Percentiles rank a stretch among this genome's conserved stretches.
These are phyloP conservation scores for Anisodus tanguticus DNA, from an alignment of 257 asterid species.

Conservation along the genomic window DNA sequence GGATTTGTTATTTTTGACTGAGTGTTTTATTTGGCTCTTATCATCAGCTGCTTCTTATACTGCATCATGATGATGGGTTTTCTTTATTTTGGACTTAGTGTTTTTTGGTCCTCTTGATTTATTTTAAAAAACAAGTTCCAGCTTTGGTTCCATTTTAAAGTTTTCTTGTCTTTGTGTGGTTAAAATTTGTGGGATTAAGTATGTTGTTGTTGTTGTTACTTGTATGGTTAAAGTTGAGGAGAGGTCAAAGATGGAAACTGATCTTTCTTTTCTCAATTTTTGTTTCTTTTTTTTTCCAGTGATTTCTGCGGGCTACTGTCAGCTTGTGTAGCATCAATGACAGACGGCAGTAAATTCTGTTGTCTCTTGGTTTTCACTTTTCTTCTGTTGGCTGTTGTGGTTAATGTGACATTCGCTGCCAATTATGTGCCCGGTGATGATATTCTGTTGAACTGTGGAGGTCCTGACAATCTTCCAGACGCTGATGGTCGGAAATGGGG, in stretches of 20 bases:
- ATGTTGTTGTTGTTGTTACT: no score
- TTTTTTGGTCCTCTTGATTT: background rate
- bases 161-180: conserved; percentile 1
- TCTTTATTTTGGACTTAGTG: background rate
- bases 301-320: background rate
- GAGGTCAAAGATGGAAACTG: conserved; percentile 14
- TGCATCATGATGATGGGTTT: background rate
- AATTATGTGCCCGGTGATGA: conserved; percentile 67
- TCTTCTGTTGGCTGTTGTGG: conserved; percentile 25
- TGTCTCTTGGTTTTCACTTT: conserved; percentile 16
- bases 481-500: conserved; percentile 75
- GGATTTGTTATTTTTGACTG: conserved; percentile 3
- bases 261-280: background rate
- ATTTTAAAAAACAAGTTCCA: background rate
- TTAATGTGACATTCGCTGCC: conserved; percentile 32
- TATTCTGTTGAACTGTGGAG: conserved; percentile 85
- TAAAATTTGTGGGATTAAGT: background rate
- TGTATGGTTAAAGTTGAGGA: background rate
- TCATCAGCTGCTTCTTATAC: background rate
- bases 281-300: conserved; percentile 18
- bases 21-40: background rate
- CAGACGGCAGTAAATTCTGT: conserved; percentile 15
- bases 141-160: background rate
- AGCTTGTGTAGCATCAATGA: conserved; percentile 23
- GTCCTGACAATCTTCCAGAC: conserved; percentile 65